Conservation (phyloP, 2,329 filamentous ascomycete species). For the Aplosporella prunicola region DNA sequence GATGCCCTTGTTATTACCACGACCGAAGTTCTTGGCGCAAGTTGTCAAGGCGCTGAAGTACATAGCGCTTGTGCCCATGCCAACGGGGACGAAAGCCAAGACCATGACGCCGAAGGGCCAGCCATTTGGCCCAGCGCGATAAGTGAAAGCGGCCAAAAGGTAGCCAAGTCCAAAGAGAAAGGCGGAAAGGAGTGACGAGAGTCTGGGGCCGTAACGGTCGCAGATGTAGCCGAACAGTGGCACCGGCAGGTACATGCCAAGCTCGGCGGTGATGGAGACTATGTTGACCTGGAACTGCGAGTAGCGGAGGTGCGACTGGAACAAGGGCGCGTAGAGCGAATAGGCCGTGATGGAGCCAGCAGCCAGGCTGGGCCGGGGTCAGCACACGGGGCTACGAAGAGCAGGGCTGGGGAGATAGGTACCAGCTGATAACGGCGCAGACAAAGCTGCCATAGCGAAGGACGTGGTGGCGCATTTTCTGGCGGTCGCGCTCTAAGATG, state of each 20-base stretch:
- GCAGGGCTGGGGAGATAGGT: not conserved
- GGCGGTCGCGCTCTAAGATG: slow-evolving; percentile 49
- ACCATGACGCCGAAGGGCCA: slow-evolving; percentile 80
- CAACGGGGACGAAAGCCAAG: slow-evolving; percentile 71
- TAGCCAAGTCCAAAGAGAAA: slow-evolving; percentile 74
- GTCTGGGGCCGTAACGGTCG: slow-evolving; percentile 74
- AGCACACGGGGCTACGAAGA: not conserved
- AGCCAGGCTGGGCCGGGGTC: slow-evolving; percentile 47
- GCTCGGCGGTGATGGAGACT: slow-evolving; percentile 74
- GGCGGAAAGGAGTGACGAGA: slow-evolving; percentile 63
- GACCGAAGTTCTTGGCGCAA: slow-evolving; percentile 95
- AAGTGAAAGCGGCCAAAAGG: slow-evolving; percentile 70
- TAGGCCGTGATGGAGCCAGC: slow-evolving; percentile 89
- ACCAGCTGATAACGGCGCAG: slow-evolving; percentile 51
- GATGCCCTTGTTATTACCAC: slow-evolving; percentile 75
- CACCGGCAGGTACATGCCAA: slow-evolving; percentile 88
- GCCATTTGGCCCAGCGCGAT: slow-evolving; percentile 49
- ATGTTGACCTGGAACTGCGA: slow-evolving; percentile 87
- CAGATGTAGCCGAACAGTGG: slow-evolving; percentile 83
- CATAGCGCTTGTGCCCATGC: slow-evolving; percentile 76
- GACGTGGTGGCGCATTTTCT: slow-evolving; percentile 43
- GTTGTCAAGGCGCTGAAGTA: slow-evolving; percentile 89
- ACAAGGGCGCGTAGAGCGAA: slow-evolving; percentile 84
- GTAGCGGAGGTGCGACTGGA: slow-evolving; percentile 80
- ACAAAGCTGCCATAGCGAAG: slow-evolving; percentile 48